Evolutionary conservation across 306 rosid genomes (phyloP).

Genomic region (Cotoneaster glaucophyllus): DNA sequence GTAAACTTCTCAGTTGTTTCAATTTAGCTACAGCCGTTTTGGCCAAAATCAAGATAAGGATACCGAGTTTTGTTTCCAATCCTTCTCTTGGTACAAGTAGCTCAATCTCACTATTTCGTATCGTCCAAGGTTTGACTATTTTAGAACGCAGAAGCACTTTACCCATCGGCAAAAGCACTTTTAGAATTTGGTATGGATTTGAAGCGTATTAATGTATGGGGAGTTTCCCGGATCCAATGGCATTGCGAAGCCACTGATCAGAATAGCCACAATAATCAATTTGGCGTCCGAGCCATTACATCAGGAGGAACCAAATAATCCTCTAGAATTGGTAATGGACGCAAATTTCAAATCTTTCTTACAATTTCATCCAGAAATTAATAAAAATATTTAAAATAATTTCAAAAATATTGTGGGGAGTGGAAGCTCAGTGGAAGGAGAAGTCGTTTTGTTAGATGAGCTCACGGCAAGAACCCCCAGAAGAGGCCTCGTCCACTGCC

Average conservation of each 20-base stretch:
- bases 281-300: conserved; percentile 69
- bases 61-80: conserved; percentile 14
- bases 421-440: conserved; percentile 97
- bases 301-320: conserved; percentile 28
- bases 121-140: too few species aligned
- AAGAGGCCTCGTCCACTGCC: conserved; percentile 66
- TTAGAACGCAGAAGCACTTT: background rate
- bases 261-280: conserved; percentile 59
- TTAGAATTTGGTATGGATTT: background rate
- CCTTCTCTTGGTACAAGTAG: conserved; percentile 86
- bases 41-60: conserved; percentile 85
- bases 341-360: background rate
- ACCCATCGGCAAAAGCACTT: background rate
- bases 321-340: conserved; percentile 70
- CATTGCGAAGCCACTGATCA: conserved; percentile 54
- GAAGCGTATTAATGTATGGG: conserved; percentile 27
- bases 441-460: conserved; percentile 60
- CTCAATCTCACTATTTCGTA: background rate
- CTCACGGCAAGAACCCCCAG: conserved; percentile 62
- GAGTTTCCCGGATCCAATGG: conserved; percentile 92
- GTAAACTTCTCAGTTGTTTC: conserved; percentile 38
- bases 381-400: too few species aligned
- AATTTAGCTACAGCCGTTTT: conserved; percentile 71
- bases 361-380: background rate
- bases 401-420: background rate